Evolutionary conservation across 257 asterid genomes (phyloP).

Genomic region (Penstemon barbatus): DNA sequence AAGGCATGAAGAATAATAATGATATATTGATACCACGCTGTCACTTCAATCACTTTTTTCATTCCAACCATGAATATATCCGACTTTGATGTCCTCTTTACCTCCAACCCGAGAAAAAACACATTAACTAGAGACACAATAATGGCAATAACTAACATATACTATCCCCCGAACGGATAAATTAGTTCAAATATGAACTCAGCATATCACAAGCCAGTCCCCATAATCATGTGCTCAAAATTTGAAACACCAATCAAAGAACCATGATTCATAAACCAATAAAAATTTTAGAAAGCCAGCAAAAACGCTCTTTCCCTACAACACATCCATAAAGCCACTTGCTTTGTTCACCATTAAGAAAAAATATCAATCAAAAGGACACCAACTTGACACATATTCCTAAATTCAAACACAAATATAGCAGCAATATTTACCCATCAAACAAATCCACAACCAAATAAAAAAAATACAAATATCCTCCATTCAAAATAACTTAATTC

Average conservation of each 20-base stretch:
- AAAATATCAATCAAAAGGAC: background rate
- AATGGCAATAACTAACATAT: background rate
- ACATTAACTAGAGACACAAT: background rate
- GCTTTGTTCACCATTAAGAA: background rate
- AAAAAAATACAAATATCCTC: background rate
- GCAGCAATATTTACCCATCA: conserved; percentile 3
- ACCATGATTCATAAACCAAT: too few relatives aligned
- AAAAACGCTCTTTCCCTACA: background rate
- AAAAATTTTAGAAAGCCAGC: too few relatives aligned
- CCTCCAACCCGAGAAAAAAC: background rate
- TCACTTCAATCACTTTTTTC: too few relatives aligned
- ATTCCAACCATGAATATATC: background rate
- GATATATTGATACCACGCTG: too few relatives aligned
- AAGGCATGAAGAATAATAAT: too few relatives aligned
- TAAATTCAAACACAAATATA: background rate
- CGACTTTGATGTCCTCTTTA: background rate
- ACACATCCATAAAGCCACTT: background rate
- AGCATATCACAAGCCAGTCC: background rate
- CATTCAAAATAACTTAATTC: background rate
- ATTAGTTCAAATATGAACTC: background rate
- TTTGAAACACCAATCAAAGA: too few relatives aligned
- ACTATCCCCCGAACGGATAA: background rate
- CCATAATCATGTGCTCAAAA: too few relatives aligned
- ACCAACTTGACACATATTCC: conserved; percentile 7
- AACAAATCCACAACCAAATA: background rate